Base-by-base conservation (phyloP, 2,329 filamentous ascomycete genomes). In the Cladosporium sp. region DNA sequence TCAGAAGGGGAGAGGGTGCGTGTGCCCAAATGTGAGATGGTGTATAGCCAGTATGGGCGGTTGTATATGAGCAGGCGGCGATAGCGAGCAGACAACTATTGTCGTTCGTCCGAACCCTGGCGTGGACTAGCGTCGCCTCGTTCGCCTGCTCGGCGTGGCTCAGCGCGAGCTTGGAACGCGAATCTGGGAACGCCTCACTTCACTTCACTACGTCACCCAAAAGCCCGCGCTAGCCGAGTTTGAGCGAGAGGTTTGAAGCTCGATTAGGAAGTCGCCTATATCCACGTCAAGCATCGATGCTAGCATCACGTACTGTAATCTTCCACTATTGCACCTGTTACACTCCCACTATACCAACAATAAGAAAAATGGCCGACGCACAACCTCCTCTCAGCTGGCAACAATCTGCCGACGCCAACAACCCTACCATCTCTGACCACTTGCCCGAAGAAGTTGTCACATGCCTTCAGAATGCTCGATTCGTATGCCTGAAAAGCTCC, bases 391-490 rank as follows among this genome's bases (percentile, higher is more conserved):
- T 66, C 13, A 59, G 57, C 11, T 67, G 64, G 64, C 59, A 68
- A 52, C 52, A 58, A 12, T 91, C 87, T 6, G 82, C 84, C 45
- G 84, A 84, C 56, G 78, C 85, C 50, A 88, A 82, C 38, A 77
- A 90, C 68, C 85, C 84, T 55, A 82, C 84, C 66, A 69, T 80
- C 52, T 84, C 87, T 32, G 76, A 78, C 51, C 78, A 79, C 7
- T 79, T 97, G 2, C 93, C 93, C 0, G 74, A 78, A 3, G 91
- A 96, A 69, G 93, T 97, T 18, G 79, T 93, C 11, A 84, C 90
- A 62, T 96, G 91, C 66, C 82, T 98, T 19, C 85, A 95, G 66
- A 97, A 96, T 73, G 89, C 92, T 43, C 85, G 92, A 61, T 98
- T 96, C 73, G 90, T 95, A 80, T 53, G 72, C 61, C n/a, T 16